Conservation (phyloP, 306 rosid genomes). For the Medicago lupulina region DNA sequence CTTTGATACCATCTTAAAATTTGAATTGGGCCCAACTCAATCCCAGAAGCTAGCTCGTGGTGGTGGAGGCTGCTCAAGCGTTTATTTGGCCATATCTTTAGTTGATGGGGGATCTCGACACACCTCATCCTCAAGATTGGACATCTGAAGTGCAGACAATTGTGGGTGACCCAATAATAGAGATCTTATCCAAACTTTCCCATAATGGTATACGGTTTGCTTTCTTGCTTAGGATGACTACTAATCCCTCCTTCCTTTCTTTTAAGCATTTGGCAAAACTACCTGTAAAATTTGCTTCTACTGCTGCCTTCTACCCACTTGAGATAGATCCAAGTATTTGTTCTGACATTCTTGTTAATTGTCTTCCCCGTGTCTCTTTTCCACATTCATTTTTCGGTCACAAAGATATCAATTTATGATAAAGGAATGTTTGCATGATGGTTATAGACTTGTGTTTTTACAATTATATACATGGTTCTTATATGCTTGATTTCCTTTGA, state of each 20-base stretch:
- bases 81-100: slow-evolving; percentile 12
- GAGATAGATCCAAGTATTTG: slow-evolving; percentile 16
- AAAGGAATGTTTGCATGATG: slow-evolving; percentile 26
- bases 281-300: slow-evolving; percentile 21
- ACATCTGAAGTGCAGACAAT: background rate
- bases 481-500: slow-evolving; percentile 42
- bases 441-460: slow-evolving; percentile 14
- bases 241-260: background rate
- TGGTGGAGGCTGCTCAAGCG: background rate
- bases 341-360: slow-evolving; percentile 26
- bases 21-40: background rate
- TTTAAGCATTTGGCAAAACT: background rate
- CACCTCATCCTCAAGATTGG: background rate
- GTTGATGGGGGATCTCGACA: background rate
- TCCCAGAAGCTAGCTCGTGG: background rate
- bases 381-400: slow-evolving; percentile 23
- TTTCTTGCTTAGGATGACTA: slow-evolving; percentile 8
- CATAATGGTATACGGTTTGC: background rate
- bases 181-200: background rate
- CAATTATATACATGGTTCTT: slow-evolving; percentile 13
- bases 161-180: background rate
- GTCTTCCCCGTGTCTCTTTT: background rate
- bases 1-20: background rate
- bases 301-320: slow-evolving; percentile 19
- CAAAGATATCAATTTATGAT: slow-evolving; percentile 3